These are phyloP conservation scores for Trichoderma atroviride DNA, from an alignment of 2,329 filamentous ascomycete genomes.

Conservation along the genomic window DNA sequence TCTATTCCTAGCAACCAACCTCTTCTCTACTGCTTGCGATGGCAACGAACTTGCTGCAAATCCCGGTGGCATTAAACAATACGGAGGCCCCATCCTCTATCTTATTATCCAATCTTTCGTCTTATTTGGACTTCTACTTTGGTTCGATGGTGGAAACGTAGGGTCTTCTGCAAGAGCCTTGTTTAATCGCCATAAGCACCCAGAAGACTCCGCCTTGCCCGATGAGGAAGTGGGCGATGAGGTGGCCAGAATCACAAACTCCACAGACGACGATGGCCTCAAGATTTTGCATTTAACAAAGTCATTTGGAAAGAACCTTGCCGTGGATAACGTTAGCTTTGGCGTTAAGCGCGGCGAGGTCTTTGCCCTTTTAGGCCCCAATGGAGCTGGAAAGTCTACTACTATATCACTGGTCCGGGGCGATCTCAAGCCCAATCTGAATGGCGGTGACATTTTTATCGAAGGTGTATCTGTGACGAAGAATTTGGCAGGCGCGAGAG, in stretches of 20 bases:
- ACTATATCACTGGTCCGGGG: constrained; percentile 88
- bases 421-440: constrained; percentile 73
- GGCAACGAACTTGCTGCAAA: constrained; percentile 64
- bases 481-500: constrained; percentile 70
- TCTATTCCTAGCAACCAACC: constrained; percentile 76
- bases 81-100: constrained; percentile 84
- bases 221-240: constrained; percentile 69
- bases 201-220: constrained; percentile 31
- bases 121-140: constrained; percentile 73
- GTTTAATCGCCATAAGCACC: constrained; percentile 39
- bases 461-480: constrained; percentile 75
- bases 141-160: constrained; percentile 75
- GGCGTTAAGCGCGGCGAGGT: constrained; percentile 78
- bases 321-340: constrained; percentile 88
- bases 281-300: constrained; percentile 82
- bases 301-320: constrained; percentile 72
- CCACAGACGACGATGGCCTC: constrained; percentile 61
- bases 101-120: constrained; percentile 72
- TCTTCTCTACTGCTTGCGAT: constrained; percentile 79
- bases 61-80: constrained; percentile 71
- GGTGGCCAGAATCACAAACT: constrained; percentile 58
- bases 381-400: constrained; percentile 89
- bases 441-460: constrained; percentile 78
- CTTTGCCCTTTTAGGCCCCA: constrained; percentile 86
- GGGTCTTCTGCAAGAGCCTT: constrained; percentile 54